phyloP scores from a whole-genome alignment of 2,329 filamentous ascomycete species.

The Hymenoscyphus repandus region DNA sequence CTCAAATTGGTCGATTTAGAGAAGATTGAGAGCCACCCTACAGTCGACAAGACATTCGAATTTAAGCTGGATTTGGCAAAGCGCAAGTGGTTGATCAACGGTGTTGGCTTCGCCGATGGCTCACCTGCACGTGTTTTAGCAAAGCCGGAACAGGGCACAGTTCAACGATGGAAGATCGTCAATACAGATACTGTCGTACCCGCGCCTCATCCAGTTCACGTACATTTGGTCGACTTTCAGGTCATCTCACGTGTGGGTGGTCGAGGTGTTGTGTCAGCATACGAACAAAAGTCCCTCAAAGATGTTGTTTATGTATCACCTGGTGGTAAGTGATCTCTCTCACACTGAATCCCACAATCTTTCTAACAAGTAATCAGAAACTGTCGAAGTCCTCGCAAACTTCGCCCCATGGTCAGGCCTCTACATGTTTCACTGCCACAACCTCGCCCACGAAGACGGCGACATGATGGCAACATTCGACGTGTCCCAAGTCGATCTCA shows the following conservation, averaged over 20 bases:
- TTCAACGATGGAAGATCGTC: conserved; percentile 36
- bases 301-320: conserved; percentile 51
- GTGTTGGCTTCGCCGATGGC: conserved; percentile 39
- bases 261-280: conserved; percentile 33
- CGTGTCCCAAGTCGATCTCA: conserved; percentile 12
- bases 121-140: conserved; percentile 44
- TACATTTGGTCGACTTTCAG: conserved; percentile 55
- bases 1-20: conserved; percentile 34
- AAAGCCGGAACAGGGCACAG: conserved; percentile 40
- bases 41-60: conserved; percentile 39
- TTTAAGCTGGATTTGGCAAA: conserved; percentile 38
- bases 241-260: conserved; percentile 42
- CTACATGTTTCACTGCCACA: conserved; percentile 40
- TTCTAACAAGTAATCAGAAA: conserved; percentile 32
- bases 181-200: conserved; percentile 14
- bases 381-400: conserved; percentile 44
- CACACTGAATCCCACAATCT: too few species aligned
- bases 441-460: conserved; percentile 30
- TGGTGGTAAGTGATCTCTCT: conserved; percentile 22
- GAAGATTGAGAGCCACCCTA: conserved; percentile 34
- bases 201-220: conserved; percentile 36
- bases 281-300: conserved; percentile 51
- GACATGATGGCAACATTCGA: conserved; percentile 32
- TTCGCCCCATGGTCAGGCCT: conserved; percentile 49
- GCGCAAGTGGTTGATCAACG: conserved; percentile 46